Evolutionary conservation across 495 filamentous ascomycete species (phyloP).

Genomic region (Penicillium verhagenii): DNA sequence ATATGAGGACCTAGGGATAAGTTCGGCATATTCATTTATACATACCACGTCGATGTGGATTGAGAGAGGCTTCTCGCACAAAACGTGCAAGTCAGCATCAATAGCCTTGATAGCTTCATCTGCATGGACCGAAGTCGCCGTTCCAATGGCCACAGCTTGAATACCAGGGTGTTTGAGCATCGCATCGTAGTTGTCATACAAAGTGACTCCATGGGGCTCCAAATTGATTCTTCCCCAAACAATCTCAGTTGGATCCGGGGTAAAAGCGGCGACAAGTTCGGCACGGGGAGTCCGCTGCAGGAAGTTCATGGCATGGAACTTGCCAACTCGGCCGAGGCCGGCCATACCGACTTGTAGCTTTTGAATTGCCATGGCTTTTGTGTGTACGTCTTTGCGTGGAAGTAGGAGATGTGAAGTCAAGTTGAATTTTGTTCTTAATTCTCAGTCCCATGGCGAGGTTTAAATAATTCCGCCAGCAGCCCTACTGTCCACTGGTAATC

Average conservation of each 20-base stretch:
- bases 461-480: conserved; percentile 8
- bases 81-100: conserved; percentile 43
- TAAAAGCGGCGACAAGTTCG: conserved; percentile 48
- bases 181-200: conserved; percentile 46
- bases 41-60: conserved; percentile 45
- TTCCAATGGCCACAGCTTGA: conserved; percentile 47
- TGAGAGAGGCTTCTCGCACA: conserved; percentile 52
- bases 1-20: background rate
- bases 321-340: conserved; percentile 52
- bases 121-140: conserved; percentile 41
- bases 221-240: conserved; percentile 42
- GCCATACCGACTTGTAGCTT: conserved; percentile 41
- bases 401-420: background rate
- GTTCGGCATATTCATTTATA: background rate
- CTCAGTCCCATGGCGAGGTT: background rate
- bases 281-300: conserved; percentile 42
- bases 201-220: conserved; percentile 34
- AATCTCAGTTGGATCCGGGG: conserved; percentile 39
- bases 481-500: background rate
- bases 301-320: conserved; percentile 48
- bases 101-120: conserved; percentile 50
- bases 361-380: conserved; percentile 28
- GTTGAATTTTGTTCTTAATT: background rate
- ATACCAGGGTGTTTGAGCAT: conserved; percentile 51
- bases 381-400: background rate